Evolutionary conservation across 768 basidiomycete genomes (phyloP), one percentile per base, ranked within the genome.

Genomic region (Megacollybia marginata): DNA sequence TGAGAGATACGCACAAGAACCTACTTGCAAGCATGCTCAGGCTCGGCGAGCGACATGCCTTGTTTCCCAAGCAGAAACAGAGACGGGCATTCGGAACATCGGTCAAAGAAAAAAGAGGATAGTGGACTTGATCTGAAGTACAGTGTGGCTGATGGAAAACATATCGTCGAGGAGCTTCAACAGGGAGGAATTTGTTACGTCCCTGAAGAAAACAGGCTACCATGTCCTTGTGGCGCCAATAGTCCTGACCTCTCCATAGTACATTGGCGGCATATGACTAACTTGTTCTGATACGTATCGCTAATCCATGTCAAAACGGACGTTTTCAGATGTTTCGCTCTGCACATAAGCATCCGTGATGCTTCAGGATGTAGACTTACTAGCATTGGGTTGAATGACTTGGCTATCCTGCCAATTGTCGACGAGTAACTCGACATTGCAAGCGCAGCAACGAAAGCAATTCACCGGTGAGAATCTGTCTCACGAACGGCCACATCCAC

Each of bases 341-440:
- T 92, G 57, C 3, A 55, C 23, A 13, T 18, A 40, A 48, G 13
- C 51, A 42, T 16, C 19, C 36, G 12, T 47, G 34, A 33, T 28
- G 48, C 9, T 35, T 7, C 16, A 32, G 44, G 42, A 47, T 0
- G 11, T 36, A 9, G 33, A 72, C 85, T 47, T 52, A 90, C 88
- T 49, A 96, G 79, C 83, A 95, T 90, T 6, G 92, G 94, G 65
- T 96, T 96, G 68, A 96, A 96, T 1, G 93, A 93, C 65, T 97
- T 96, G 11, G 94, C 94, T 54, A 98, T 96, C 34, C 94, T 79
- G 4, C 95, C 94, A 56, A 95, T 90, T 2, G 94, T 98, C 19
- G 89, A 92, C 1, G 90, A 92, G 66, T 98, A 98, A 68, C 96
- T 97, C 28, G 89, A 90, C 92, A 96, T 96, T 2, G 93, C 94